Base-by-base conservation (phyloP, 1,284 basidiomycete genomes). In the Trichosporon faecale region DNA sequence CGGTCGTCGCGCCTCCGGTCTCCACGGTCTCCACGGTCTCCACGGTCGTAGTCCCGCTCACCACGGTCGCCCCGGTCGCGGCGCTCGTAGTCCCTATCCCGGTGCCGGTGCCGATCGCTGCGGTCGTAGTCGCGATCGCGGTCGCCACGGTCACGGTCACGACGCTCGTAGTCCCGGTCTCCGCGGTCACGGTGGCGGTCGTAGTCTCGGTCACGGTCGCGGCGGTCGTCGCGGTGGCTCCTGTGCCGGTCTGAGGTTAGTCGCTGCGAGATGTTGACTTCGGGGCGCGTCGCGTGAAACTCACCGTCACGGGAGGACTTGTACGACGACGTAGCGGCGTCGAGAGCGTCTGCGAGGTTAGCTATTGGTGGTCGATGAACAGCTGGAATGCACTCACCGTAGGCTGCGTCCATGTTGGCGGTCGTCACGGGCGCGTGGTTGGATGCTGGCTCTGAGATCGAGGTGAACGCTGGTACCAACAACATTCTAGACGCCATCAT, bases 321-420 rank as follows among this genome's bases (percentile, higher is more conserved):
- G 70, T 72, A 76, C 44, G 74, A 76, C 37, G 76, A 76, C 66
- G 76, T 74, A 57, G 76, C 73, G n/a, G 73, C 73, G 64, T 77
- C 76, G 18, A 76, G 66, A 33, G 74, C 74, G 70, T 76, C 77
- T 75, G 68, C 11, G 27, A 27, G 2, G 64, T 72, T 40, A 70
- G 72, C 70, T 21, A 4, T 14, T 2, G 5, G 0, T 2, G 21
- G 1, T 2, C 12, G 18, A 23, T 9, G 33, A 18, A 21, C 11
- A 18, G 14, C 21, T 23, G 5, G 7, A 11, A 8, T 18, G 1
- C 16, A 69, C 76, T 68, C 40, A 78, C 77, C 75, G 72, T 78
- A 78, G 65, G 73, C 77, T 27, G 73, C 73, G 74, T 77, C 76
- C 77, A 78, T 78, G 21, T 5, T 68, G 23, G 12, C 46, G 27